Evolutionary conservation across 2,329 filamentous ascomycete species (phyloP), one percentile per base, ranked within the genome.

Genomic region (Corynespora cassiicola): DNA sequence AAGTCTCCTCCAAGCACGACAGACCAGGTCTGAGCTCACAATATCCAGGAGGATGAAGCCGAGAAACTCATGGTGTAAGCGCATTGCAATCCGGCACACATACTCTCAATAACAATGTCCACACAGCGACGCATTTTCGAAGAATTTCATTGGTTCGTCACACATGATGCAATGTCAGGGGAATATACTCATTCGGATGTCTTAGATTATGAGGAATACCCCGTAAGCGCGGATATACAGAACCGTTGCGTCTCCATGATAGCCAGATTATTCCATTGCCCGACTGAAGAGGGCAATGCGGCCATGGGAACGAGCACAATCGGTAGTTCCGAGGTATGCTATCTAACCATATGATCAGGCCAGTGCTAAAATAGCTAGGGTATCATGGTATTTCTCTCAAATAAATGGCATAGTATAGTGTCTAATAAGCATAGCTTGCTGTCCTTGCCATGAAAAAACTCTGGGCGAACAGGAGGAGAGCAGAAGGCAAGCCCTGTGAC

Each of bases 391-490:
- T 1, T 8, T 16, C 11, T 7, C 5, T 15, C 7, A 24, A 24
- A 7, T 8, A 24, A 8, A 24, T 24, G 8, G 22, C n/a, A 8
- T 24, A 24, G 22, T 24, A 24, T 7, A 24, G 7, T 7, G 22
- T 24, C 22, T 24, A 24, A 24, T 12, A 2, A 7, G 14, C 20
- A 4, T 21, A 60, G 86, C 78, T 90, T 23, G 85, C 75, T 27
- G 86, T 89, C 6, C 75, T 96, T 22, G 91, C 91, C 56, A 96
- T 96, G 90, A 96, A 96, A 81, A 90, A 86, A 75, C 83, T 86
- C 59, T 97, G 92, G 92, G 85, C 88, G 75, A 90, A 94, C 69
- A 85, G 85, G 73, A 85, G 90, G 56, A 81, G 86, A 66, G 90
- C 87, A 4, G 88, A 82, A 56, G 91, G 90, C 45, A 94, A 95